phyloP scores from a whole-genome alignment of 805 yeast species.

The Candida manassasensis region DNA sequence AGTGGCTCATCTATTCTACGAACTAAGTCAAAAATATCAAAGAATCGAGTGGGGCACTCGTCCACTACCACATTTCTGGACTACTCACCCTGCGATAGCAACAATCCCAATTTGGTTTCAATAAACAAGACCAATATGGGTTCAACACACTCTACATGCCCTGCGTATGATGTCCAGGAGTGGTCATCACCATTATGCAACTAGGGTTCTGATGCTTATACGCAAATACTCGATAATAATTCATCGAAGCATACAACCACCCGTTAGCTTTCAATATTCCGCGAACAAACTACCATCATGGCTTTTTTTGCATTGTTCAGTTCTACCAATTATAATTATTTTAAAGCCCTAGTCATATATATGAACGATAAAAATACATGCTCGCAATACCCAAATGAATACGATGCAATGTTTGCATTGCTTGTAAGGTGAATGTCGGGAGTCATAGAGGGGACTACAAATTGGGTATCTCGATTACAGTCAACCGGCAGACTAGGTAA shows the following conservation, averaged over 20 bases:
- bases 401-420: too few relatives aligned
- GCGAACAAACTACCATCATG: too few relatives aligned
- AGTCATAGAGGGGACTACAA: too few relatives aligned
- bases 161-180: neutral
- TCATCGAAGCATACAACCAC: too few relatives aligned
- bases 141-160: neutral
- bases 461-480: too few relatives aligned
- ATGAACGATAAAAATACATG: neutral
- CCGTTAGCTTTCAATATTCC: too few relatives aligned
- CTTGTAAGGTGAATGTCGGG: too few relatives aligned
- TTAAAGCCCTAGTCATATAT: neutral
- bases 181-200: conserved; percentile 1
- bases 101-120: neutral
- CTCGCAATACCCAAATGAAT: too few relatives aligned
- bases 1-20: conserved; percentile 3
- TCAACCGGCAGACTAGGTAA: too few relatives aligned
- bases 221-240: too few relatives aligned
- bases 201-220: too few relatives aligned
- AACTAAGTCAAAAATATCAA: conserved; percentile 4
- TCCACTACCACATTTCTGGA: conserved; percentile 4
- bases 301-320: conserved; percentile 1
- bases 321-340: neutral
- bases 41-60: conserved; percentile 3
- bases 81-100: conserved; percentile 3
- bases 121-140: conserved; percentile 1